Evolutionary conservation across 192 early-diverging fungal species (phyloP).

Genomic region (Coemansia sp.): DNA sequence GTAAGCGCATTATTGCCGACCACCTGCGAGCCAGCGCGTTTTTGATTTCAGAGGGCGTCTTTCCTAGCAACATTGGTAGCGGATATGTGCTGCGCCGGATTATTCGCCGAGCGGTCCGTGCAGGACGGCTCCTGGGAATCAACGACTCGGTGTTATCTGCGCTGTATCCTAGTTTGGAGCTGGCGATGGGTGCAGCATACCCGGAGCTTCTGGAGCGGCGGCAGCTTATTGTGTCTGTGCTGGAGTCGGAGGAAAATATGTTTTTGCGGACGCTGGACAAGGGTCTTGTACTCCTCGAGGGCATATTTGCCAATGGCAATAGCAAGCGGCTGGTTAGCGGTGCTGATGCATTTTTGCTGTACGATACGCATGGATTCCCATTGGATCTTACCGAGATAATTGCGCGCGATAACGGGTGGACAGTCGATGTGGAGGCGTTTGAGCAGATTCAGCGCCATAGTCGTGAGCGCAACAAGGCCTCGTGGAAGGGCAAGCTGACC

Average conservation of each 20-base stretch:
- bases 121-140: conserved; percentile 86
- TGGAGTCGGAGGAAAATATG: conserved; percentile 90
- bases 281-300: conserved; percentile 90
- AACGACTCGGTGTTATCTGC: conserved; percentile 85
- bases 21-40: conserved; percentile 94
- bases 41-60: conserved; percentile 92
- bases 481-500: conserved; percentile 58
- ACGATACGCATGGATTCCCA: conserved; percentile 99
- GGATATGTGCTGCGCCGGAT: conserved; percentile 98
- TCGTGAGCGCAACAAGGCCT: conserved; percentile 69
- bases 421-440: conserved; percentile 82
- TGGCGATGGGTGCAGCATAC: conserved; percentile 88
- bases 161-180: conserved; percentile 88
- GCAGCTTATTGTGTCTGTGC: conserved; percentile 80
- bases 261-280: conserved; percentile 94
- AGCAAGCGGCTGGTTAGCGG: conserved; percentile 66
- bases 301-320: conserved; percentile 61
- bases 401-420: conserved; percentile 91
- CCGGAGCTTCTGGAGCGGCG: conserved; percentile 82
- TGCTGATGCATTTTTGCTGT: conserved; percentile 89
- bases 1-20: conserved; percentile 97
- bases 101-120: conserved; percentile 89
- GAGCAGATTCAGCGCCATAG: conserved; percentile 75
- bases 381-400: conserved; percentile 95
- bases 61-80: conserved; percentile 97